A percentile compares a stretch with the other conserved stretches of the same genome.
phyloP scores from a whole-genome alignment of 2,329 filamentous ascomycete genomes.

The Huntiella abstrusa region DNA sequence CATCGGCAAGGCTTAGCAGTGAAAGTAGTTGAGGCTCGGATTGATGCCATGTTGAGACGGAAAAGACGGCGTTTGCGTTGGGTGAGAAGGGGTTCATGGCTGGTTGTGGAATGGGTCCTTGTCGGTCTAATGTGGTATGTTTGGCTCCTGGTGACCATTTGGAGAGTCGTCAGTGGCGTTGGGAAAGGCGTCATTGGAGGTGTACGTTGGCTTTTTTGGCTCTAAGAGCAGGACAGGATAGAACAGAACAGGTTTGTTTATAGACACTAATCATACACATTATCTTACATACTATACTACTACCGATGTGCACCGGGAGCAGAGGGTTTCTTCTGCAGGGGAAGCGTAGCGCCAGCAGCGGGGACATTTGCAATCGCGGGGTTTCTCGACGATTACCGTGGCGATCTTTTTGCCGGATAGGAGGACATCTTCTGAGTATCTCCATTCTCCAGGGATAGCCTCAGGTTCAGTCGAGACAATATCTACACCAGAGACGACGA shows the following conservation, averaged over 20 bases:
- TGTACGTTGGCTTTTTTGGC: conserved; percentile 70
- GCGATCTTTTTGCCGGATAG: conserved; percentile 19
- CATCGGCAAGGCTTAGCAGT: conserved; percentile 60
- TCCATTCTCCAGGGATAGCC: conserved; percentile 19
- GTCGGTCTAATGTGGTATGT: conserved; percentile 87
- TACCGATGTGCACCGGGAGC: conserved; percentile 33
- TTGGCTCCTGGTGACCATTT: conserved; percentile 71
- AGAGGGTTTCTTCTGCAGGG: conserved; percentile 46
- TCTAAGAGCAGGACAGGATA: conserved; percentile 24
- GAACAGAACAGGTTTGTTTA: too few species aligned
- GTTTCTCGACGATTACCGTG: conserved; percentile 28
- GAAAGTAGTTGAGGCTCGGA: conserved; percentile 60
- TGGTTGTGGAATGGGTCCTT: conserved; percentile 69
- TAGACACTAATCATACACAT: not conserved
- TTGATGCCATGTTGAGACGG: conserved; percentile 56
- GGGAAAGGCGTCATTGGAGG: conserved; percentile 39
- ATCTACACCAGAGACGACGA: conserved; percentile 49
- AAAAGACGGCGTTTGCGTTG: conserved; percentile 51
- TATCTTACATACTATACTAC: too few species aligned
- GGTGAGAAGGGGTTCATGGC: conserved; percentile 58
- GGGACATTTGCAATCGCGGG: conserved; percentile 49
- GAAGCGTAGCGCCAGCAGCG: conserved; percentile 80
- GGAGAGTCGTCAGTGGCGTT: conserved; percentile 44
- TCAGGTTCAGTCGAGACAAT: conserved; percentile 18
- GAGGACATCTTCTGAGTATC: conserved; percentile 25